phyloP scores from a whole-genome alignment of 192 early-diverging fungal species.

The Podila epicladia region DNA sequence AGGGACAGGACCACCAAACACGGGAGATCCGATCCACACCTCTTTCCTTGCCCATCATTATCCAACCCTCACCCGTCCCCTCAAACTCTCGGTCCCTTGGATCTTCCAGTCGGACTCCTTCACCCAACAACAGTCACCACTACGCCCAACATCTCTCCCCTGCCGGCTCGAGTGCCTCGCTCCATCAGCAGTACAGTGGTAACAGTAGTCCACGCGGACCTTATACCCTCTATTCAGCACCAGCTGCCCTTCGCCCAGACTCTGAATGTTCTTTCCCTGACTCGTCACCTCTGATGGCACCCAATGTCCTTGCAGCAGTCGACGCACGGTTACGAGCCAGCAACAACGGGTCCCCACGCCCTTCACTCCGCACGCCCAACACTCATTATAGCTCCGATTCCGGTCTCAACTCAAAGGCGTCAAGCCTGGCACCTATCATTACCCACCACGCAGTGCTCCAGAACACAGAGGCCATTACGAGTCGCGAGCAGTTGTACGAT shows the following conservation, averaged over 20 bases:
- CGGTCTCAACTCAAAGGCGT: neutral
- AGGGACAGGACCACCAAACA: neutral
- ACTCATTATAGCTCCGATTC: neutral
- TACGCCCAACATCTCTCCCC: neutral
- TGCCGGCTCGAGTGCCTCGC: conserved; percentile 2
- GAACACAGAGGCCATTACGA: conserved; percentile 11
- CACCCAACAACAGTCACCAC: conserved; percentile 4
- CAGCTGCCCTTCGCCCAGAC: conserved; percentile 16
- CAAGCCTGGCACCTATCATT: conserved; percentile 7
- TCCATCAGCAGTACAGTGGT: neutral
- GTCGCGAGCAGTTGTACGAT: conserved; percentile 32
- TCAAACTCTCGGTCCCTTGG: neutral
- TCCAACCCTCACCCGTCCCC: conserved; percentile 7
- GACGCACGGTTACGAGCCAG: conserved; percentile 25
- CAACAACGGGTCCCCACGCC: neutral
- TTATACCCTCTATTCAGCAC: conserved; percentile 9
- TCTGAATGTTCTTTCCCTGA: conserved; percentile 27
- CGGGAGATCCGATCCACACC: conserved; percentile 18
- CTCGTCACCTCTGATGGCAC: conserved; percentile 36
- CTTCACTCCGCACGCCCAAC: neutral
- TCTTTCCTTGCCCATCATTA: conserved; percentile 17
- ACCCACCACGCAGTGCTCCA: conserved; percentile 23
- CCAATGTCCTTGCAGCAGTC: conserved; percentile 34
- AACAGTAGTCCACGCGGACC: neutral
- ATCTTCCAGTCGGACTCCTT: conserved; percentile 10